phyloP scores from a whole-genome alignment of 164 flowering plant species.

The Liriodendron chinense region DNA sequence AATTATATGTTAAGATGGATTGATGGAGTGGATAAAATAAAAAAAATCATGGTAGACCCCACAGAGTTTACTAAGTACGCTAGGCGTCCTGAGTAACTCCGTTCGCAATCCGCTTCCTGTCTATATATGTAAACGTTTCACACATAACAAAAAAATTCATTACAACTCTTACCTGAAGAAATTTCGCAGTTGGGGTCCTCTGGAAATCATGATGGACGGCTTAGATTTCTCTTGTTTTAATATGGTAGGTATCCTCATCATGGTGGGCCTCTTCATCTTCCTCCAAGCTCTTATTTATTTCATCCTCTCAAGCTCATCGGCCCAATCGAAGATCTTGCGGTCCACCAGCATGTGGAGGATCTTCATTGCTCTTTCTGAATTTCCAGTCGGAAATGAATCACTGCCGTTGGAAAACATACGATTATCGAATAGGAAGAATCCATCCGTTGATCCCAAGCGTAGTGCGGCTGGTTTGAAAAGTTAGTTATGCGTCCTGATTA shows the following conservation, averaged over 20 bases:
- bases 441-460: neutral
- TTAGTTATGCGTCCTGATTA: too few species aligned
- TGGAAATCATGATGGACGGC: slow-evolving; percentile 19
- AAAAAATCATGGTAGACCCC: too few species aligned
- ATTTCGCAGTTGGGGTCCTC: neutral
- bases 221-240: neutral
- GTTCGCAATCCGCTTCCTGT: too few species aligned
- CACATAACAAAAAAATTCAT: too few species aligned
- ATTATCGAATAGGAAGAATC: neutral
- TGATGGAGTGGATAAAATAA: too few species aligned
- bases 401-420: neutral
- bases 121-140: too few species aligned
- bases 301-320: slow-evolving; percentile 48
- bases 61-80: too few species aligned
- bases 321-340: slow-evolving; percentile 35
- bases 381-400: slow-evolving; percentile 26
- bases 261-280: slow-evolving; percentile 40
- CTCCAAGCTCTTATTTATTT: slow-evolving; percentile 55
- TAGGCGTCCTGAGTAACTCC: too few species aligned
- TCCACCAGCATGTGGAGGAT: slow-evolving; percentile 35
- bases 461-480: too few species aligned
- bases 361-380: slow-evolving; percentile 40
- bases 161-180: too few species aligned
- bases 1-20: too few species aligned
- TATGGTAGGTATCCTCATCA: slow-evolving; percentile 30